Evolutionary conservation across 306 rosid species (phyloP).

Genomic region (Adenanthera pavonina): DNA sequence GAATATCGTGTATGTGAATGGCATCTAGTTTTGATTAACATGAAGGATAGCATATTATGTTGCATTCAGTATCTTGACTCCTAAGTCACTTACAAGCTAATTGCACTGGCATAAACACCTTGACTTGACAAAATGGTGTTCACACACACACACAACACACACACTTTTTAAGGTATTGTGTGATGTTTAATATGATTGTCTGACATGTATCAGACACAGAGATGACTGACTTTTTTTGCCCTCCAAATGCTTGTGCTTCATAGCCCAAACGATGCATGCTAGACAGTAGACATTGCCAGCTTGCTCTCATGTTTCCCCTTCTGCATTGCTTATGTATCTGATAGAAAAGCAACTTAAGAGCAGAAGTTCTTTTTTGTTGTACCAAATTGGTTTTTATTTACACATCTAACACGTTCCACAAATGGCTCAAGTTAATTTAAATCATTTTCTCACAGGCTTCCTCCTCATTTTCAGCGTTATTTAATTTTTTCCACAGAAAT

Average conservation of each 20-base stretch:
- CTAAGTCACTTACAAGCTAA: background rate
- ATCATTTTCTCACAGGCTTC: background rate
- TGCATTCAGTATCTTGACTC: background rate
- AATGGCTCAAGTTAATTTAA: background rate
- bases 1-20: slow-evolving; percentile 1
- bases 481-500: no score
- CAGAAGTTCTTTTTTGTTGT: background rate
- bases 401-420: background rate
- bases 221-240: background rate
- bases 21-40: background rate
- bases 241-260: background rate
- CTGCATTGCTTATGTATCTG: background rate
- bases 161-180: background rate
- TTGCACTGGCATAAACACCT: background rate
- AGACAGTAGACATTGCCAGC: background rate
- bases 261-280: background rate
- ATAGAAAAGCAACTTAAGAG: background rate
- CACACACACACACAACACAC: background rate
- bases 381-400: no score
- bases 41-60: background rate
- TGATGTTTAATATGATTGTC: background rate
- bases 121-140: background rate
- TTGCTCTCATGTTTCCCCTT: background rate
- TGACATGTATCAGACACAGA: background rate
- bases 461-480: background rate